Evolutionary conservation across 139 green algal species (phyloP).

Genomic region (Picochlorum sp.): DNA sequence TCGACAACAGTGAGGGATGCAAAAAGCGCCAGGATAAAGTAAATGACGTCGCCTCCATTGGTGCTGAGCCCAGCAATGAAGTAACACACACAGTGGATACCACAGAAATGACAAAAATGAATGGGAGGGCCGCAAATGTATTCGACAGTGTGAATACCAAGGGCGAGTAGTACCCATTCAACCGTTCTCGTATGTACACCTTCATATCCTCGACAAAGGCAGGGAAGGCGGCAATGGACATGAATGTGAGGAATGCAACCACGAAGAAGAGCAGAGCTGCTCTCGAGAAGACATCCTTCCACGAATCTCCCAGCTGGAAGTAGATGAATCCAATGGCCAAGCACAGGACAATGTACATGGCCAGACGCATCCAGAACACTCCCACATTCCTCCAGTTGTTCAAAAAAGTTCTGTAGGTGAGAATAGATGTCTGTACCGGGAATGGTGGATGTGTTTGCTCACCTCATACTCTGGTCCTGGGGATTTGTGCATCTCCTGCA

Average conservation of each 20-base stretch:
- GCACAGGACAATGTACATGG: slow-evolving; percentile 35
- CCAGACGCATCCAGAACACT: slow-evolving; percentile 55
- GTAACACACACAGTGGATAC: slow-evolving; percentile 41
- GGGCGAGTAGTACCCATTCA: slow-evolving; percentile 65
- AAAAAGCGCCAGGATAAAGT: slow-evolving; percentile 60
- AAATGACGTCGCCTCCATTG: slow-evolving; percentile 26
- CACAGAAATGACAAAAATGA: slow-evolving; percentile 61
- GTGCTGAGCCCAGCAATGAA: slow-evolving; percentile 44
- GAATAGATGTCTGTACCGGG: slow-evolving; percentile 13
- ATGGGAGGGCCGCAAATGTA: slow-evolving; percentile 51
- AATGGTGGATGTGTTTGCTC: background rate
- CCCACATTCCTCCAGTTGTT: slow-evolving; percentile 59
- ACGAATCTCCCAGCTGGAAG: slow-evolving; percentile 39
- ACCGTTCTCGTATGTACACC: slow-evolving; percentile 53
- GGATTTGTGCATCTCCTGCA: slow-evolving; percentile 5
- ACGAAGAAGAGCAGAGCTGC: slow-evolving; percentile 57
- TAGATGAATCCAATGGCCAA: slow-evolving; percentile 23
- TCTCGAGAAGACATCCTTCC: slow-evolving; percentile 42
- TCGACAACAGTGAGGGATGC: slow-evolving; percentile 35
- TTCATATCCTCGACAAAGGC: slow-evolving; percentile 53
- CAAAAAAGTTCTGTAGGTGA: slow-evolving; percentile 36
- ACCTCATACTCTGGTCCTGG: slow-evolving; percentile 12
- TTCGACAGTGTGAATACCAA: slow-evolving; percentile 47
- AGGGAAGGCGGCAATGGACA: slow-evolving; percentile 25
- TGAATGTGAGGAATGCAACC: slow-evolving; percentile 47